Evolutionary conservation across 495 filamentous ascomycete species (phyloP).

Genomic region (Talaromyces adpressus): DNA sequence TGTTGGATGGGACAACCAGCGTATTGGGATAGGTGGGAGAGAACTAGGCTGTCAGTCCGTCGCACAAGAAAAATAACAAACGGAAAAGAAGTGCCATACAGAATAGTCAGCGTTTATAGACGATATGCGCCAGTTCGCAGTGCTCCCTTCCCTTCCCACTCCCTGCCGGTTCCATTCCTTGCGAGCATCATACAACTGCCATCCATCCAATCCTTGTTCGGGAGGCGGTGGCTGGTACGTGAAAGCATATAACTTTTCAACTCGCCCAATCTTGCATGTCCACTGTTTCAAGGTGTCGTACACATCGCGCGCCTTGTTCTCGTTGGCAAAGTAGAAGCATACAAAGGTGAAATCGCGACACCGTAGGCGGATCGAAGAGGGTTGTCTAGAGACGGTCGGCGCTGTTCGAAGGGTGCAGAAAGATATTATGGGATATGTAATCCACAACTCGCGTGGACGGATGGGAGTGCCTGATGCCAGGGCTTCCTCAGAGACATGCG

Average conservation of each 20-base stretch:
- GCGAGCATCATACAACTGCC: constrained; percentile 79
- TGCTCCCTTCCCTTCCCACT: constrained; percentile 62
- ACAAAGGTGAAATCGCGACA: constrained; percentile 91
- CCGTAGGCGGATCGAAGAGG: constrained; percentile 78
- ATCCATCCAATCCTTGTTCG: constrained; percentile 74
- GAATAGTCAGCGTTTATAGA: constrained; percentile 80
- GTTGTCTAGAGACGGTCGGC: constrained; percentile 60
- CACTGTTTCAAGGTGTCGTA: constrained; percentile 79
- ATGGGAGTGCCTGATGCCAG: constrained; percentile 22
- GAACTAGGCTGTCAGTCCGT: constrained; percentile 49
- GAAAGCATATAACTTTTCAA: constrained; percentile 93
- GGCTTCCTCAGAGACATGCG: constrained; percentile 27
- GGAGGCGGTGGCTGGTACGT: constrained; percentile 64
- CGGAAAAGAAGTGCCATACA: constrained; percentile 37
- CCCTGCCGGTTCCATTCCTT: constrained; percentile 78
- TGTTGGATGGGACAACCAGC: constrained; percentile 73
- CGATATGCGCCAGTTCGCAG: constrained; percentile 84
- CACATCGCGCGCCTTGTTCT: constrained; percentile 72
- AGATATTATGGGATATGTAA: constrained; percentile 87
- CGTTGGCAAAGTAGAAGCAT: constrained; percentile 77
- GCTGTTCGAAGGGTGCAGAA: constrained; percentile 65
- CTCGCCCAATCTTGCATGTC: constrained; percentile 73
- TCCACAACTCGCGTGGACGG: constrained; percentile 74
- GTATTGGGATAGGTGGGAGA: constrained; percentile 91
- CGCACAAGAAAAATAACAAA: constrained; percentile 5